phyloP scores from a whole-genome alignment of 169 alveolate species.

The Plasmodium gonderi region DNA sequence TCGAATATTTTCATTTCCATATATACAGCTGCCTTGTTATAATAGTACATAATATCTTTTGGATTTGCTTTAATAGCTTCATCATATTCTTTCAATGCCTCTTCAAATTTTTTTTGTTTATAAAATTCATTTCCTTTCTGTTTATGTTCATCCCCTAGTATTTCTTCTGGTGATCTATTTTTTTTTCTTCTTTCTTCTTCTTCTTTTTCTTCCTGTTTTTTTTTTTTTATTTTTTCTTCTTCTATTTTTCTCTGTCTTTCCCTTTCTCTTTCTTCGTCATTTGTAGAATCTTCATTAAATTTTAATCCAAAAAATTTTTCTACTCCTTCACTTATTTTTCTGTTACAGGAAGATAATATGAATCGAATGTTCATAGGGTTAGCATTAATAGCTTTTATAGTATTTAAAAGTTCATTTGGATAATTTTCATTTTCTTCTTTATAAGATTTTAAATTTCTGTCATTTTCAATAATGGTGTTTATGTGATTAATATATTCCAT shows the following conservation, averaged over 20 bases:
- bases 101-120: constrained; percentile 93
- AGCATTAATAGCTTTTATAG: constrained; percentile 45
- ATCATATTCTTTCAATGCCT: constrained; percentile 94
- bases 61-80: constrained; percentile 94
- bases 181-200: constrained; percentile 54
- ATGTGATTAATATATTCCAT: constrained; percentile 31
- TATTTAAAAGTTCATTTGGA: constrained; percentile 33
- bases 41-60: constrained; percentile 87
- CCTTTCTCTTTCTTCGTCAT: constrained; percentile 24
- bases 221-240: constrained; percentile 68
- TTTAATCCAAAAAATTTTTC: constrained; percentile 58
- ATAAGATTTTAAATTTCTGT: constrained; percentile 57
- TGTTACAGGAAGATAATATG: constrained; percentile 28
- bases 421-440: constrained; percentile 59
- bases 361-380: constrained; percentile 71
- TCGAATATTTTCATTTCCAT: constrained; percentile 95
- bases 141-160: constrained; percentile 84
- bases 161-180: constrained; percentile 32
- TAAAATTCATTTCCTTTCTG: constrained; percentile 87
- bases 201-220: constrained; percentile 77
- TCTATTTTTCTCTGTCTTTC: constrained; percentile 31
- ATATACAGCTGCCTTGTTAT: constrained; percentile 96
- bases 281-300: constrained; percentile 21
- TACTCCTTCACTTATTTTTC: constrained; percentile 64
- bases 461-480: constrained; percentile 74